These are phyloP conservation scores for Apiotrichum porosum DNA, from an alignment of 1,284 basidiomycete genomes.

Conservation along the genomic window DNA sequence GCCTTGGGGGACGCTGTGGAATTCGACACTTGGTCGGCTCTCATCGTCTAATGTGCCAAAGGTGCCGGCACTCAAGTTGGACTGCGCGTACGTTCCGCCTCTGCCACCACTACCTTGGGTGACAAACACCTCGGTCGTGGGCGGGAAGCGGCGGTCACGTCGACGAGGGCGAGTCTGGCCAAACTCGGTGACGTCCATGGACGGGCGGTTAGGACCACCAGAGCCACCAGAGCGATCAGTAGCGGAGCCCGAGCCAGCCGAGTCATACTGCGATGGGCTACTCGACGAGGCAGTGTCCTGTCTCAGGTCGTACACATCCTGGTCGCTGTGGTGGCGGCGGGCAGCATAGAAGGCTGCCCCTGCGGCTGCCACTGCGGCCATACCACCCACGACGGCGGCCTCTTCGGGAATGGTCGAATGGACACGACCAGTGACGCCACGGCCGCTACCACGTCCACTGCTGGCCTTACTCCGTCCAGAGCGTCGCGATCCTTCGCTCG, in stretches of 20 bases:
- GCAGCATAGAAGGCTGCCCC: too few species aligned
- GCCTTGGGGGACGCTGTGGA: neutral
- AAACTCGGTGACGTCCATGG: constrained; percentile 10
- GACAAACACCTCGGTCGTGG: neutral
- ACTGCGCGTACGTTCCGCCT: neutral
- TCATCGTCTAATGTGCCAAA: constrained; percentile 9
- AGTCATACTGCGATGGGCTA: constrained; percentile 7
- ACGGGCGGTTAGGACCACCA: neutral
- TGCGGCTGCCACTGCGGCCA: too few species aligned
- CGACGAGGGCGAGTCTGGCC: constrained; percentile 1
- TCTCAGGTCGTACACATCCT: neutral
- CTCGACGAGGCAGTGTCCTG: neutral
- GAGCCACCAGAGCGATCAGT: neutral
- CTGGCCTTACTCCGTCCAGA: neutral
- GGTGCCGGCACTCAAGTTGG: constrained; percentile 15
- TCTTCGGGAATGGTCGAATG: constrained; percentile 13
- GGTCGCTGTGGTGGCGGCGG: too few species aligned
- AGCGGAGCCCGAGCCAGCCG: constrained; percentile 6
- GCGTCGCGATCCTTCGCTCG: neutral
- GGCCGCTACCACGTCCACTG: neutral
- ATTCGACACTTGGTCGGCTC: neutral
- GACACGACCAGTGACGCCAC: constrained; percentile 1
- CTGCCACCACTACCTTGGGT: too few species aligned
- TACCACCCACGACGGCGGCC: neutral
- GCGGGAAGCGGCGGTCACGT: neutral